A percentile compares a stretch with the other conserved stretches of the same genome.
Conservation (phyloP, 805 yeast genomes). For the Alloascoidea africana region DNA sequence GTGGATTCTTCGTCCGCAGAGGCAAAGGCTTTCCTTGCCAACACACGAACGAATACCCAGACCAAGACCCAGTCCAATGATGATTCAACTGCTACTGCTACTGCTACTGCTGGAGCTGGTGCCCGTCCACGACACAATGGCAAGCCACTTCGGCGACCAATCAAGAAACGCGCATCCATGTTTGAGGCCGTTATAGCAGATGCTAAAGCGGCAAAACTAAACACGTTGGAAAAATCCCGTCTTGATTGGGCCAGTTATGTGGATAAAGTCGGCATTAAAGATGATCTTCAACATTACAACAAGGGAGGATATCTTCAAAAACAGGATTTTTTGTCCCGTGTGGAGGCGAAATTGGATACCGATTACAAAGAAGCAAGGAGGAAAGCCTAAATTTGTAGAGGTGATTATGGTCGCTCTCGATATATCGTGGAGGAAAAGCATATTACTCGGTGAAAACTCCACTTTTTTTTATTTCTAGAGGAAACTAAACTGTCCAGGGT, state of each 20-base stretch:
- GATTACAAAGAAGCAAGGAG: constrained; percentile 28
- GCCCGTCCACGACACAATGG: constrained; percentile 1
- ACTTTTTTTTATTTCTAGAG: no score
- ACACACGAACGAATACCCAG: constrained; percentile 22
- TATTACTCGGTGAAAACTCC: no score
- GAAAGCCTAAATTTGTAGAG: constrained; percentile 5
- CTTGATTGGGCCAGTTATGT: constrained; percentile 94
- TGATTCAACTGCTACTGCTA: not conserved
- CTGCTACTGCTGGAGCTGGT: constrained; percentile 13
- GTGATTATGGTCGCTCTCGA: not conserved
- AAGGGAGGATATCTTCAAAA: constrained; percentile 85
- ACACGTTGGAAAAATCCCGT: constrained; percentile 85
- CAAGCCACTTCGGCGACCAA: constrained; percentile 8
- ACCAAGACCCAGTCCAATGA: constrained; percentile 4
- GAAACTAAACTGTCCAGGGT: no score
- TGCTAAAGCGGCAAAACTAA: constrained; percentile 60
- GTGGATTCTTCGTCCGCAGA: constrained; percentile 74
- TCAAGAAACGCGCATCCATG: constrained; percentile 51
- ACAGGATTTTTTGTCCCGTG: constrained; percentile 76
- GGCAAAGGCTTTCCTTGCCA: constrained; percentile 51
- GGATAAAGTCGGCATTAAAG: constrained; percentile 70
- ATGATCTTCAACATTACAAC: constrained; percentile 66
- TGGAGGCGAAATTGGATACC: constrained; percentile 42
- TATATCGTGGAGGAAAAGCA: no score
- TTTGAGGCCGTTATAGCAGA: constrained; percentile 62